These are phyloP conservation scores for Sporothrix mexicana DNA, from an alignment of 2,329 filamentous ascomycete genomes.

Conservation along the genomic window DNA sequence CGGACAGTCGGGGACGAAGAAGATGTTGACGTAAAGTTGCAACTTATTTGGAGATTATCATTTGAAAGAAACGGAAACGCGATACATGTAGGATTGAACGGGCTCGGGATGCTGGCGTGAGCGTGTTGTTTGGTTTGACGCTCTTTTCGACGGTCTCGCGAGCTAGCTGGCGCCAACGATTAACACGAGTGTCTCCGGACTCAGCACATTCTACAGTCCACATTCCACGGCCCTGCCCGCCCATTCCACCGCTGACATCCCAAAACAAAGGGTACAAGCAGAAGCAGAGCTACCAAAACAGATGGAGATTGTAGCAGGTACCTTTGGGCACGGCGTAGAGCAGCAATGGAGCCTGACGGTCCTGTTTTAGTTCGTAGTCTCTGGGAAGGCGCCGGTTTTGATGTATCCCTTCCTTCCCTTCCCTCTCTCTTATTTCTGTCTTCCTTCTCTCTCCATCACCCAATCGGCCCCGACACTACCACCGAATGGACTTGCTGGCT, in stretches of 20 bases:
- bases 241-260: slow-evolving; percentile 2
- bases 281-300: too few species aligned
- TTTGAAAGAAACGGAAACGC: too few species aligned
- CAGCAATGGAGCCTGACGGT: too few species aligned
- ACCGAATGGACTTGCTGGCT: not conserved
- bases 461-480: not conserved
- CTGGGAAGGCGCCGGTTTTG: not conserved
- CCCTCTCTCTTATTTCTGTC: not conserved
- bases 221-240: not conserved
- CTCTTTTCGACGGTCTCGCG: not conserved
- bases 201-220: slow-evolving; percentile 1
- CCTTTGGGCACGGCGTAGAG: not conserved
- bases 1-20: not conserved
- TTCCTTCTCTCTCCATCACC: not conserved
- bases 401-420: not conserved
- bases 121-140: not conserved
- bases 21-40: not conserved
- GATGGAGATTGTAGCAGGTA: not conserved
- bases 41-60: not conserved
- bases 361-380: too few species aligned
- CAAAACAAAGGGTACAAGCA: not conserved
- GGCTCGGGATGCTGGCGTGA: too few species aligned
- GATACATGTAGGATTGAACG: too few species aligned
- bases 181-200: slow-evolving; percentile 5
- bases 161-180: not conserved